Evolutionary conservation across 108 stramenopile species (phyloP).

Genomic region (Cyclotella distinguenda): DNA sequence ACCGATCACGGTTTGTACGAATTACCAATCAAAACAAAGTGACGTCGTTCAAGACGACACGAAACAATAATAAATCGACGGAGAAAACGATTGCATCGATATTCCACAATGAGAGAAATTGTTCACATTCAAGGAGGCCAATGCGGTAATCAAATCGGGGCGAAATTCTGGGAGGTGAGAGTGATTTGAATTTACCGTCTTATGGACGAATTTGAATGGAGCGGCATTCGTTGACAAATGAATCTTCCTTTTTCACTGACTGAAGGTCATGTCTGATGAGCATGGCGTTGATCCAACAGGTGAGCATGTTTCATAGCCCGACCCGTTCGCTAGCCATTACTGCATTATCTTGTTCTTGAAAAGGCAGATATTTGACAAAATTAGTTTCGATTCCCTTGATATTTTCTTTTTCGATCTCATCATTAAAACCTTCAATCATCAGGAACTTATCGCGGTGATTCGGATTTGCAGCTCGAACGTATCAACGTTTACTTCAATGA

Average conservation of each 20-base stretch:
- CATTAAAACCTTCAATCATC: slow-evolving; percentile 62
- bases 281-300: too few species aligned
- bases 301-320: too few species aligned
- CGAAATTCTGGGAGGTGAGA: slow-evolving; percentile 95
- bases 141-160: slow-evolving; percentile 97
- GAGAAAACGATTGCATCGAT: too few species aligned
- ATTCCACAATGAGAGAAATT: slow-evolving; percentile 98
- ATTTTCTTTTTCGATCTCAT: slow-evolving; percentile 85
- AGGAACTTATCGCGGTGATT: slow-evolving; percentile 59
- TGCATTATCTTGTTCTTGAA: too few species aligned
- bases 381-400: slow-evolving; percentile 9
- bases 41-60: too few species aligned
- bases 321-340: too few species aligned
- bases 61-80: too few species aligned
- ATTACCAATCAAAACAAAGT: too few species aligned
- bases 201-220: slow-evolving; percentile 1
- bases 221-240: not conserved
- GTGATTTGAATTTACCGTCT: slow-evolving; percentile 5
- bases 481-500: slow-evolving; percentile 89
- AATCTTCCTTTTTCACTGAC: not conserved
- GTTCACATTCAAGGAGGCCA: slow-evolving; percentile 98
- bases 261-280: too few species aligned
- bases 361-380: too few species aligned
- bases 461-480: slow-evolving; percentile 78
- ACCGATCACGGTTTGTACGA: too few species aligned